These are phyloP conservation scores for Podospora pseudopauciseta DNA, from an alignment of 495 filamentous ascomycete genomes.

Conservation along the genomic window DNA sequence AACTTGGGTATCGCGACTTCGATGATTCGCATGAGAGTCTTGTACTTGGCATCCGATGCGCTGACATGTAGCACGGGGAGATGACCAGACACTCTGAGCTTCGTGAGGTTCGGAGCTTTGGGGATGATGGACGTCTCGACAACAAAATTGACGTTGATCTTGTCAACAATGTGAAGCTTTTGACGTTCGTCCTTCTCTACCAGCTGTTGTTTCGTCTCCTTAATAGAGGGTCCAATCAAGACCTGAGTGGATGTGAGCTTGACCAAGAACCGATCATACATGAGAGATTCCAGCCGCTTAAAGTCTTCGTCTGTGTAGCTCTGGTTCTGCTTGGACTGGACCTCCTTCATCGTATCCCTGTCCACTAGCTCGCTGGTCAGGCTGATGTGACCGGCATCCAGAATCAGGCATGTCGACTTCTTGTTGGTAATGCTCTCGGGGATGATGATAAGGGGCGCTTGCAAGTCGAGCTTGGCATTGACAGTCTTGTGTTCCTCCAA, in stretches of 20 bases:
- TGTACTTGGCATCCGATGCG: constrained; percentile 92
- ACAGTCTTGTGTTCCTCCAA: constrained; percentile 96
- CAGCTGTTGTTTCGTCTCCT: constrained; percentile 83
- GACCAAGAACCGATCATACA: constrained; percentile 93
- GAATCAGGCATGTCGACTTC: constrained; percentile 78
- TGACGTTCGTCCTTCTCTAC: constrained; percentile 62
- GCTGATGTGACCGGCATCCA: constrained; percentile 94
- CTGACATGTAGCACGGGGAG: constrained; percentile 88
- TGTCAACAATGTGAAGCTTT: constrained; percentile 86
- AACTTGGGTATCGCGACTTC: constrained; percentile 92
- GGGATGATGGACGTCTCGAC: constrained; percentile 91
- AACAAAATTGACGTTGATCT: constrained; percentile 93
- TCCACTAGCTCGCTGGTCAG: constrained; percentile 92
- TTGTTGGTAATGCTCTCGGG: constrained; percentile 84
- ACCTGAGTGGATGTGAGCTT: constrained; percentile 92
- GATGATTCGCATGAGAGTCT: constrained; percentile 90
- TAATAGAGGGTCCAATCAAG: constrained; percentile 89
- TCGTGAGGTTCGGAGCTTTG: constrained; percentile 89
- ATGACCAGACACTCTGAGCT: constrained; percentile 84
- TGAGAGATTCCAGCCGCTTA: constrained; percentile 76
- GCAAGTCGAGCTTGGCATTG: constrained; percentile 91
- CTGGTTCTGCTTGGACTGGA: constrained; percentile 86
- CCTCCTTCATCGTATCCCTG: constrained; percentile 76
- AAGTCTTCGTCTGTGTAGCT: constrained; percentile 87
- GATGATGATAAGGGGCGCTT: constrained; percentile 92